phyloP scores from a whole-genome alignment of 2,329 filamentous ascomycete genomes.

The Metarhizium sp. region DNA sequence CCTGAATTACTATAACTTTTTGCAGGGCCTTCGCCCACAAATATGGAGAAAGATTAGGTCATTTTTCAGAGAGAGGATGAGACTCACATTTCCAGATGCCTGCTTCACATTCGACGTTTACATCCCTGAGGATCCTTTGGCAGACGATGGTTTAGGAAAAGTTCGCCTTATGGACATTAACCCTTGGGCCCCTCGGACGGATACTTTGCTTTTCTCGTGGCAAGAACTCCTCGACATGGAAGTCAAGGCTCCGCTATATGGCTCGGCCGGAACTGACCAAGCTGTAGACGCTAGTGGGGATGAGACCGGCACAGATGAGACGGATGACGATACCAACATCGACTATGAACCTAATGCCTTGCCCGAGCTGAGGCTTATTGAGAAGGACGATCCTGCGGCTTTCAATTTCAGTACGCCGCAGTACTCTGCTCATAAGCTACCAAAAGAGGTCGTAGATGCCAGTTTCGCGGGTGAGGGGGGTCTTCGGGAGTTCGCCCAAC shows the following conservation, averaged over 20 bases:
- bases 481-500: slow-evolving; percentile 68
- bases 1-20: slow-evolving; percentile 81
- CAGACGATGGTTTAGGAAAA: slow-evolving; percentile 53
- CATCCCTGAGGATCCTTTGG: slow-evolving; percentile 55
- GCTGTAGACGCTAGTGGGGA: slow-evolving; percentile 25
- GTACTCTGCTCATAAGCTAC: slow-evolving; percentile 92
- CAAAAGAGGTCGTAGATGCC: slow-evolving; percentile 79
- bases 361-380: slow-evolving; percentile 75
- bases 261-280: slow-evolving; percentile 23
- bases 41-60: slow-evolving; percentile 60
- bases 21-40: slow-evolving; percentile 52
- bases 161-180: slow-evolving; percentile 92
- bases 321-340: slow-evolving; percentile 28
- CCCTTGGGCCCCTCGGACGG: slow-evolving; percentile 83
- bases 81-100: slow-evolving; percentile 71
- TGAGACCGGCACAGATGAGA: slow-evolving; percentile 27
- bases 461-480: slow-evolving; percentile 60
- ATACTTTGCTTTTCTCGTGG: slow-evolving; percentile 86
- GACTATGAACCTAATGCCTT: slow-evolving; percentile 49
- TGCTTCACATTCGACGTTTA: slow-evolving; percentile 91
- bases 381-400: slow-evolving; percentile 77
- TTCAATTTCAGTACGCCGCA: slow-evolving; percentile 78
- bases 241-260: slow-evolving; percentile 48
- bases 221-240: slow-evolving; percentile 69
- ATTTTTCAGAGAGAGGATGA: slow-evolving; percentile 68